These are phyloP conservation scores for Tolypocladium endophyticum DNA, from an alignment of 2,329 filamentous ascomycete species.

Conservation along the genomic window DNA sequence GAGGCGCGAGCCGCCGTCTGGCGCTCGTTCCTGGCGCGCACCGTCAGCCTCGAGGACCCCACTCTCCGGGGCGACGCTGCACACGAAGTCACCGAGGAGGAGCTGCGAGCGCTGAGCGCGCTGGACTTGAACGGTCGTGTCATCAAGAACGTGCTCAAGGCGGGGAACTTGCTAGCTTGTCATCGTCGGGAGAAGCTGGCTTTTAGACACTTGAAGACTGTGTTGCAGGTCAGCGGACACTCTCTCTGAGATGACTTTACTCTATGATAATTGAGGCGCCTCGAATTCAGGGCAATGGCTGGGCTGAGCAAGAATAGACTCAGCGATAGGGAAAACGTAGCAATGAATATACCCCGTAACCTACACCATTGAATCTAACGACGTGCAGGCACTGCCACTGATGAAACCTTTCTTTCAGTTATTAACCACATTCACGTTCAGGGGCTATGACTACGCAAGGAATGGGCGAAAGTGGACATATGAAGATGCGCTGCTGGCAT, in stretches of 20 bases:
- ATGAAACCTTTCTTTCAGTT: not conserved
- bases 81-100: conserved; percentile 17
- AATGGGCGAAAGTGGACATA: no score
- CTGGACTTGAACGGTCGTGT: conserved; percentile 37
- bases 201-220: conserved; percentile 18
- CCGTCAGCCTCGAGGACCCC: conserved; percentile 10
- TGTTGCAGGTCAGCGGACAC: conserved; percentile 18
- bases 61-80: conserved; percentile 13
- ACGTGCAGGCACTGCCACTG: not conserved
- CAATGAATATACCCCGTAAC: not conserved
- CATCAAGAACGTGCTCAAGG: conserved; percentile 39
- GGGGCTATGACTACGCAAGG: no score
- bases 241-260: conserved; percentile 2
- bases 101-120: conserved; percentile 23
- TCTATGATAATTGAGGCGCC: not conserved
- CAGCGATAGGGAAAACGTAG: not conserved
- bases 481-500: not conserved
- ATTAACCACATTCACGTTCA: no score
- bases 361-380: not conserved
- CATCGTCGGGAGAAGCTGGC: conserved; percentile 18
- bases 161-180: conserved; percentile 18
- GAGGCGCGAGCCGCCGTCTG: conserved; percentile 26
- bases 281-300: not conserved
- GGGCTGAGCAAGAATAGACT: not conserved
- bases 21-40: conserved; percentile 26